phyloP scores from a whole-genome alignment of 495 filamentous ascomycete species.

The Darksidea phi region DNA sequence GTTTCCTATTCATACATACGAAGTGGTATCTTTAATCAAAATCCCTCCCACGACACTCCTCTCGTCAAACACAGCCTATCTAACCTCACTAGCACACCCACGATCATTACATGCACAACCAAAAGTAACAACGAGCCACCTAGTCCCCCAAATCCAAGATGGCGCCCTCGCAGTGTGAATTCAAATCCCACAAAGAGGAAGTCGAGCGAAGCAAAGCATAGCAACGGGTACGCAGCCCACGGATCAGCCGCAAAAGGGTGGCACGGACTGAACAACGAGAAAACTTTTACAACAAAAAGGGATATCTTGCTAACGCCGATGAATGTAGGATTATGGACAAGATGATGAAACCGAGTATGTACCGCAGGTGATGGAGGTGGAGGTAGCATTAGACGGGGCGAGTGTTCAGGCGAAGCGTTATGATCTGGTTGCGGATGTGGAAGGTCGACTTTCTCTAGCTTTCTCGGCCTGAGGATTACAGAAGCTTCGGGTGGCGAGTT shows the following conservation, averaged over 20 bases:
- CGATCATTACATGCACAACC: conserved; percentile 29
- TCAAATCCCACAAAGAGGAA: conserved; percentile 20
- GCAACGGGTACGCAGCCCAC: conserved; percentile 60
- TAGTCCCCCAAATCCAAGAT: conserved; percentile 24
- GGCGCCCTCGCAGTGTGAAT: conserved; percentile 18
- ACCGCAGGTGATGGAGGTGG: conserved; percentile 25
- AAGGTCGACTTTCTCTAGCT: conserved; percentile 36
- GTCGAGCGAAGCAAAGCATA: conserved; percentile 59
- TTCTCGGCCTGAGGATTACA: conserved; percentile 36
- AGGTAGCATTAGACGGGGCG: conserved; percentile 39
- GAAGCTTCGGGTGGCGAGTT: conserved; percentile 16
- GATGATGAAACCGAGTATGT: conserved; percentile 37
- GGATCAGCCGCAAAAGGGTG: conserved; percentile 59
- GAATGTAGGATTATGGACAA: conserved; percentile 43
- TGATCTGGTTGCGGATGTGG: conserved; percentile 11
- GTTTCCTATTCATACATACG: background rate
- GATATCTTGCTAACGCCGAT: conserved; percentile 29
- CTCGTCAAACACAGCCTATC: conserved; percentile 30
- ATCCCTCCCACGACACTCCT: background rate
- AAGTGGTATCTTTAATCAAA: too few relatives aligned
- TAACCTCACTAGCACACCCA: conserved; percentile 15
- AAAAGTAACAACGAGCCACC: conserved; percentile 22
- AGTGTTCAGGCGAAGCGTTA: conserved; percentile 21
- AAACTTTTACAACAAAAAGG: conserved; percentile 50
- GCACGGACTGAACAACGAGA: conserved; percentile 58